A percentile compares a stretch with the other conserved stretches of the same genome.
phyloP scores from a whole-genome alignment of 2,329 filamentous ascomycete species.

The Dendrostoma leiphaemia region DNA sequence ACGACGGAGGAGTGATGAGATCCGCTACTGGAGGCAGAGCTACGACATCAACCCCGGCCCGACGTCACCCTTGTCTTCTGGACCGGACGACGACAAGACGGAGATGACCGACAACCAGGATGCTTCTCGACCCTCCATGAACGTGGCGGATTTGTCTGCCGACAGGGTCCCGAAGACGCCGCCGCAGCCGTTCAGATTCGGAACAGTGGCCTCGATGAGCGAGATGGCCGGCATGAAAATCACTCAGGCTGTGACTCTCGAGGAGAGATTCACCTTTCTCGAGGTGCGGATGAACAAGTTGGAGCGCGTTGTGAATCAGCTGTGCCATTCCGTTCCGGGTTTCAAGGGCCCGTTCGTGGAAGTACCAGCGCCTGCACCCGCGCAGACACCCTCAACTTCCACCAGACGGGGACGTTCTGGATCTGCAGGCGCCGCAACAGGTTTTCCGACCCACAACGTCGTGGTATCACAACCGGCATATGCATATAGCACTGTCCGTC shows the following conservation, averaged over 20 bases:
- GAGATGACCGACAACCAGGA: slow-evolving; percentile 26
- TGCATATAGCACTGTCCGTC: slow-evolving; percentile 26
- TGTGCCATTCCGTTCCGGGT: slow-evolving; percentile 45
- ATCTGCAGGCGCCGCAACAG: slow-evolving; percentile 7
- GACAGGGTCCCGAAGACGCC: slow-evolving; percentile 35
- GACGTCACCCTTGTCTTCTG: slow-evolving; percentile 48
- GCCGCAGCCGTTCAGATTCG: slow-evolving; percentile 55
- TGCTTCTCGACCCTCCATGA: slow-evolving; percentile 26
- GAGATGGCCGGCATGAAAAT: slow-evolving; percentile 56
- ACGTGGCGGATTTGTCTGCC: slow-evolving; percentile 30
- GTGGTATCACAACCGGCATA: slow-evolving; percentile 21
- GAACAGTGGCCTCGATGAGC: slow-evolving; percentile 42
- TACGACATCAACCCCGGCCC: slow-evolving; percentile 45
- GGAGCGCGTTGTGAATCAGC: slow-evolving; percentile 50
- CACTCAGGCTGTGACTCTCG: slow-evolving; percentile 52
- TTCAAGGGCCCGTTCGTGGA: slow-evolving; percentile 32
- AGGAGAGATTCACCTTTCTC: slow-evolving; percentile 49
- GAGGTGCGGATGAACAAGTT: slow-evolving; percentile 52
- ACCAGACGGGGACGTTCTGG: slow-evolving; percentile 12
- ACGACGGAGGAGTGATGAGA: slow-evolving; percentile 56
- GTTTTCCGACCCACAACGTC: slow-evolving; percentile 12
- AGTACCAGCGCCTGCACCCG: slow-evolving; percentile 12
- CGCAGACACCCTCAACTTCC: slow-evolving; percentile 24
- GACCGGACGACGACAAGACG: slow-evolving; percentile 8
- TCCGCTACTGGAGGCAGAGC: slow-evolving; percentile 63